phyloP scores from a whole-genome alignment of 1,284 basidiomycete species.

The Termitomyces sp. region DNA sequence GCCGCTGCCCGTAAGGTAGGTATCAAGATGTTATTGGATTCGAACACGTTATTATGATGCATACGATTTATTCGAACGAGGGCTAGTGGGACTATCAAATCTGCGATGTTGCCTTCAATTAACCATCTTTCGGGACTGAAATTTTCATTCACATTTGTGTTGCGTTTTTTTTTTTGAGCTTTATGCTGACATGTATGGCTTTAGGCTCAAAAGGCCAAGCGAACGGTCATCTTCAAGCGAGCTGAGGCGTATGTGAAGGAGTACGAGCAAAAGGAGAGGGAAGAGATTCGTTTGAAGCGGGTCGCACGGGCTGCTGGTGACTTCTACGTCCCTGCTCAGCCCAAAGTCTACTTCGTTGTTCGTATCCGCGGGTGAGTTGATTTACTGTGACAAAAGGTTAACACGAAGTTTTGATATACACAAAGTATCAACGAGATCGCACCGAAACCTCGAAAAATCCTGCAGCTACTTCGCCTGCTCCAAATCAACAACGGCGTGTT shows the following conservation, averaged over 20 bases:
- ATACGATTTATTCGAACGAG: constrained; percentile 65
- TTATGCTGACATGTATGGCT: constrained; percentile 11
- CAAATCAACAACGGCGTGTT: constrained; percentile 99
- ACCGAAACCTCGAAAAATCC: constrained; percentile 98
- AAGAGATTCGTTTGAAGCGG: constrained; percentile 95
- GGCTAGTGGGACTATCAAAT: constrained; percentile 57
- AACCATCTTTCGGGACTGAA: constrained; percentile 99
- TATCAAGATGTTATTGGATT: constrained; percentile 14
- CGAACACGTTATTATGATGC: constrained; percentile 60
- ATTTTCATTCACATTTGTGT: constrained; percentile 12
- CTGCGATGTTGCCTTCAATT: constrained; percentile 76
- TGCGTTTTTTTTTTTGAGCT: not conserved
- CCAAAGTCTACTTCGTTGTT: constrained; percentile 98
- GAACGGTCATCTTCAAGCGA: constrained; percentile 99
- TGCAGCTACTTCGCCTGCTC: constrained; percentile 96
- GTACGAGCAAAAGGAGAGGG: constrained; percentile 89
- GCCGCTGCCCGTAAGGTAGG: constrained; percentile 90
- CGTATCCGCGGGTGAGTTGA: constrained; percentile 85
- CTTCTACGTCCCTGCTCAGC: constrained; percentile 95
- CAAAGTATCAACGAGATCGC: constrained; percentile 98
- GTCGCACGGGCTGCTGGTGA: constrained; percentile 90
- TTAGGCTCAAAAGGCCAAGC: constrained; percentile 86
- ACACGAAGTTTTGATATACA: constrained; percentile 1
- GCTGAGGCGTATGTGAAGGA: constrained; percentile 99
- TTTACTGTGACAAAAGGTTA: not conserved